phyloP scores from a whole-genome alignment of 805 yeast genomes.

The Saturnispora zaruensis region DNA sequence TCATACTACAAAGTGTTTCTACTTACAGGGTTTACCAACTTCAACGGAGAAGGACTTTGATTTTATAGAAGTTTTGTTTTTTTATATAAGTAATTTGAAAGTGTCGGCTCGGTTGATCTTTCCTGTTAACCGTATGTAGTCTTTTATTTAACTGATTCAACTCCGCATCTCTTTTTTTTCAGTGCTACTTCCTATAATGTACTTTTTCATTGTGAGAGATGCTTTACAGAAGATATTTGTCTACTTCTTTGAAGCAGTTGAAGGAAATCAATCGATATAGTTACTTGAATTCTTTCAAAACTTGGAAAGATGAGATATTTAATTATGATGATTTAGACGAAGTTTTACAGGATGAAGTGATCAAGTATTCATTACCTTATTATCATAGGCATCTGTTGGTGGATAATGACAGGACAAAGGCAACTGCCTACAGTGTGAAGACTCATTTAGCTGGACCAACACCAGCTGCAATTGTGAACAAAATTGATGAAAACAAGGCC shows the following conservation, averaged over 20 bases:
- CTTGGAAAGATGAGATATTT: constrained; percentile 20
- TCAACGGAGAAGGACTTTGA: constrained; percentile 56
- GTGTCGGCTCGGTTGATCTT: neutral
- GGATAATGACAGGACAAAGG: constrained; percentile 6
- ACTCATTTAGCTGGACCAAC: constrained; percentile 11
- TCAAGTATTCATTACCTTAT: constrained; percentile 21
- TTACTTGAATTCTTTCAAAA: constrained; percentile 15
- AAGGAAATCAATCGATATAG: neutral
- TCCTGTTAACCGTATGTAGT: neutral
- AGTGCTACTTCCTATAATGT: neutral
- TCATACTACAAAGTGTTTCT: constrained; percentile 54
- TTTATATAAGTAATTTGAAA: neutral
- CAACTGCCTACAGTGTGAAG: constrained; percentile 16
- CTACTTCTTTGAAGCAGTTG: neutral
- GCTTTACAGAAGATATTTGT: neutral
- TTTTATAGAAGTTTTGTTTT: neutral
- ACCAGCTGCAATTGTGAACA: constrained; percentile 8
- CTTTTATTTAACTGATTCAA: neutral
- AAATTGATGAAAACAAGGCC: constrained; percentile 9
- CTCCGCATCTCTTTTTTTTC: neutral
- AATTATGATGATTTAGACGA: constrained; percentile 17
- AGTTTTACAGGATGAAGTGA: constrained; percentile 20
- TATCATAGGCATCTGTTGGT: constrained; percentile 15
- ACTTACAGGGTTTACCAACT: constrained; percentile 64
- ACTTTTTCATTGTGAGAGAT: neutral